A percentile compares a stretch with the other conserved stretches of the same genome.
phyloP scores from a whole-genome alignment of 192 early-diverging fungal genomes.

The Mortierella hygrophila region DNA sequence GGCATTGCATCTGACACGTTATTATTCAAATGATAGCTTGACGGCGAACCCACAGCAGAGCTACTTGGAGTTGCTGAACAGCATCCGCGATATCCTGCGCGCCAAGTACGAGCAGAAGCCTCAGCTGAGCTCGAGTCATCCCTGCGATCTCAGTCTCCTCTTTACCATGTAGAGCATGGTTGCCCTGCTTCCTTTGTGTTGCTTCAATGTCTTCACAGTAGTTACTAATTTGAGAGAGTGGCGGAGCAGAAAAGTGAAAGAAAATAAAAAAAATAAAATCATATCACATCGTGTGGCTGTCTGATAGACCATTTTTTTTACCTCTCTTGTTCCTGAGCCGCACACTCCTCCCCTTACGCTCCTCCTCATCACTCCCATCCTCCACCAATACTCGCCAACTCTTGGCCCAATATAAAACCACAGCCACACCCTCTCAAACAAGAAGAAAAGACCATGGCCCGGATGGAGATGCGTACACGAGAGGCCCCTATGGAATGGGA shows the following conservation, averaged over 20 bases:
- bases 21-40: constrained; percentile 59
- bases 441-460: constrained; percentile 14
- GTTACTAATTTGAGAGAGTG: not conserved
- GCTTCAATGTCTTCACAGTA: not conserved
- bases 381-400: not conserved
- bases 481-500: constrained; percentile 57
- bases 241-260: not conserved
- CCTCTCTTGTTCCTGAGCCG: not conserved
- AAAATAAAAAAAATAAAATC: not conserved
- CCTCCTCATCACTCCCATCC: not conserved
- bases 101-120: constrained; percentile 82
- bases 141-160: constrained; percentile 37
- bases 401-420: not conserved
- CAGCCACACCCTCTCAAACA: not conserved
- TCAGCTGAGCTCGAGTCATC: constrained; percentile 71
- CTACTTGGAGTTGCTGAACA: constrained; percentile 79
- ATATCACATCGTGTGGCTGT: too few species aligned
- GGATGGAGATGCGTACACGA: constrained; percentile 39
- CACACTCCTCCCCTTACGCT: not conserved
- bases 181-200: too few species aligned
- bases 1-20: not conserved
- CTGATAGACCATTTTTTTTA: not conserved
- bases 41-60: constrained; percentile 71
- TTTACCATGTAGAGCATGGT: constrained; percentile 50
- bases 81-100: constrained; percentile 72